Percentiles rank a stretch among this genome's conserved stretches.
Evolutionary conservation across 257 asterid species (phyloP).

Genomic region (Solanum lycopersicoides): DNA sequence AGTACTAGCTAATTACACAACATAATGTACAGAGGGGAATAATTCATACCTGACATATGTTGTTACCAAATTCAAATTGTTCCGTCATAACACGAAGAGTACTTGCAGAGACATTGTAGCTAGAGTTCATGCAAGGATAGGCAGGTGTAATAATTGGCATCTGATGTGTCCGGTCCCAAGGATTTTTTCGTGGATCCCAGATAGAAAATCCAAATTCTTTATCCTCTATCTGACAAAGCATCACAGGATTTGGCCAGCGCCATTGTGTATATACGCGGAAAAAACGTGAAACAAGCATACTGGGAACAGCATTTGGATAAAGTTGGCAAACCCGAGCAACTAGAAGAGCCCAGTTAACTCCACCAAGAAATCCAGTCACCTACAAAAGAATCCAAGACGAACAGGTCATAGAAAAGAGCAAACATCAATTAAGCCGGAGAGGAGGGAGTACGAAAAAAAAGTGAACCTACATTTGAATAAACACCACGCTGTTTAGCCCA

Average conservation of each 20-base stretch:
- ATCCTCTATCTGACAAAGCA: constrained; percentile 86
- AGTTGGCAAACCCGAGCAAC: constrained; percentile 93
- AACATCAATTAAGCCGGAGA: background rate
- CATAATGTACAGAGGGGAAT: background rate
- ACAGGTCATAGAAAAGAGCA: background rate
- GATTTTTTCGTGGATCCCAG: constrained; percentile 95
- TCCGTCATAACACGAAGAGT: constrained; percentile 89
- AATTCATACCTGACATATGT: constrained; percentile 61
- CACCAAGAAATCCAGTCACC: constrained; percentile 99
- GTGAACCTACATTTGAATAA: constrained; percentile 74
- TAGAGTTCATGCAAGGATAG: constrained; percentile 98
- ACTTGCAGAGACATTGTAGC: constrained; percentile 92
- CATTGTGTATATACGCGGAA: constrained; percentile 81
- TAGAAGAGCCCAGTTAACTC: constrained; percentile 95
- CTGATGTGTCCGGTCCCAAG: constrained; percentile 74
- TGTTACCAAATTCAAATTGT: constrained; percentile 70
- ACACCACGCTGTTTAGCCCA: constrained; percentile 97
- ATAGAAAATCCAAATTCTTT: constrained; percentile 75
- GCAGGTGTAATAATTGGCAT: constrained; percentile 99
- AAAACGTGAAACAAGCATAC: constrained; percentile 92
- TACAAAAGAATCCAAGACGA: constrained; percentile 4
- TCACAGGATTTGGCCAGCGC: constrained; percentile 99
- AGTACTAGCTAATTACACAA: background rate
- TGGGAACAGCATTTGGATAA: constrained; percentile 87
- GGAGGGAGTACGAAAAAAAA: background rate